Evolutionary conservation across 345 rosid species (phyloP).

Genomic region (Populus tremula): DNA sequence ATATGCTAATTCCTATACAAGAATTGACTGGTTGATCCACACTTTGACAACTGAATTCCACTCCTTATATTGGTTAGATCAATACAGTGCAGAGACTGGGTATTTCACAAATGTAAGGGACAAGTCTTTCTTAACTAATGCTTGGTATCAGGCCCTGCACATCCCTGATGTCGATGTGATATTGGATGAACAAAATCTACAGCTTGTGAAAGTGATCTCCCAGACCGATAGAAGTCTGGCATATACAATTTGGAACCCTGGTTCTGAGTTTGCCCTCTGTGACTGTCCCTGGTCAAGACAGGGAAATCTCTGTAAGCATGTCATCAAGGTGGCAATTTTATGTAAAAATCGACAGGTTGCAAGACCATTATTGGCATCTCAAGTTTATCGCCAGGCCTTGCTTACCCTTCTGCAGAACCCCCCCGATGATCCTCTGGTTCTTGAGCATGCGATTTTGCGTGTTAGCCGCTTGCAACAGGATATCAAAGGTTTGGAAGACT

Average conservation of each 20-base stretch:
- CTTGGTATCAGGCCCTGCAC: slow-evolving; percentile 48
- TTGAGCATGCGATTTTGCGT: slow-evolving; percentile 40
- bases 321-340: slow-evolving; percentile 46
- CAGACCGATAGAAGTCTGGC: slow-evolving; percentile 41
- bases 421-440: slow-evolving; percentile 47
- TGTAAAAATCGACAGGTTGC: slow-evolving; percentile 48
- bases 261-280: slow-evolving; percentile 52
- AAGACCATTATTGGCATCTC: slow-evolving; percentile 43
- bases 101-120: slow-evolving; percentile 39
- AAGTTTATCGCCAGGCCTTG: slow-evolving; percentile 41
- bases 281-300: slow-evolving; percentile 42
- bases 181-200: slow-evolving; percentile 47
- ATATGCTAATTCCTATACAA: slow-evolving; percentile 31
- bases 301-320: slow-evolving; percentile 55
- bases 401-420: slow-evolving; percentile 46
- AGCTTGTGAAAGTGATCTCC: slow-evolving; percentile 45
- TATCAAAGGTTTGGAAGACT: slow-evolving; percentile 49
- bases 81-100: slow-evolving; percentile 42
- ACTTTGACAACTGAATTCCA: slow-evolving; percentile 47
- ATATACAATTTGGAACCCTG: slow-evolving; percentile 49
- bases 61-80: slow-evolving; percentile 46
- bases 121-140: slow-evolving; percentile 30
- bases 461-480: slow-evolving; percentile 47
- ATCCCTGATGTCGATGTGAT: slow-evolving; percentile 39
- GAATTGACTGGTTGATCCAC: slow-evolving; percentile 53